phyloP scores from a whole-genome alignment of 2,329 filamentous ascomycete genomes.

The Stagonosporopsis chrysanthemi region DNA sequence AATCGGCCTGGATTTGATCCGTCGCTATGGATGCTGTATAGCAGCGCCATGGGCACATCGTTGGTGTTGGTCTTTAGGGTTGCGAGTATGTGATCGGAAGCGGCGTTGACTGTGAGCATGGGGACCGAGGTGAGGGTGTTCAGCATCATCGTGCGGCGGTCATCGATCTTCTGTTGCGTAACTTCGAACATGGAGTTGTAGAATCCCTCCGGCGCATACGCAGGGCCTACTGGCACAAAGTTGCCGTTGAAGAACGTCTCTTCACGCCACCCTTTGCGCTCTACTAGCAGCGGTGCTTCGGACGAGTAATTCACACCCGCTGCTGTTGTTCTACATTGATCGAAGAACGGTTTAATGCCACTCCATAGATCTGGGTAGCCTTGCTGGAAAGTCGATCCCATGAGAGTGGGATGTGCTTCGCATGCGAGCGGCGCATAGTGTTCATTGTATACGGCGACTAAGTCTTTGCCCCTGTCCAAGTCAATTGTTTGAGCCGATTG shows the following conservation, averaged over 20 bases:
- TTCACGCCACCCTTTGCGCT: constrained; percentile 41
- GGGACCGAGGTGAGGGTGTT: constrained; percentile 42
- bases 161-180: constrained; percentile 40
- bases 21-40: constrained; percentile 35
- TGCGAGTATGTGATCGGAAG: constrained; percentile 39
- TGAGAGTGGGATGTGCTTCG: constrained; percentile 39
- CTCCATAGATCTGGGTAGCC: constrained; percentile 42
- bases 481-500: not conserved
- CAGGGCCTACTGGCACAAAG: constrained; percentile 42
- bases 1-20: constrained; percentile 20
- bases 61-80: constrained; percentile 36
- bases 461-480: constrained; percentile 32
- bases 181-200: constrained; percentile 45
- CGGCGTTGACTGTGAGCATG: constrained; percentile 27
- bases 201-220: constrained; percentile 40
- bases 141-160: constrained; percentile 43
- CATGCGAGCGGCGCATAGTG: constrained; percentile 39
- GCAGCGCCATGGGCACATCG: constrained; percentile 43
- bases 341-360: constrained; percentile 33
- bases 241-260: constrained; percentile 45
- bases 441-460: constrained; percentile 47
- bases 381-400: constrained; percentile 40
- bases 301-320: constrained; percentile 37
- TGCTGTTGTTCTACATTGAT: constrained; percentile 33
- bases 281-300: constrained; percentile 31